Conservation (phyloP, 2,329 filamentous ascomycete genomes). For the Ampelomyces quisqualis region DNA sequence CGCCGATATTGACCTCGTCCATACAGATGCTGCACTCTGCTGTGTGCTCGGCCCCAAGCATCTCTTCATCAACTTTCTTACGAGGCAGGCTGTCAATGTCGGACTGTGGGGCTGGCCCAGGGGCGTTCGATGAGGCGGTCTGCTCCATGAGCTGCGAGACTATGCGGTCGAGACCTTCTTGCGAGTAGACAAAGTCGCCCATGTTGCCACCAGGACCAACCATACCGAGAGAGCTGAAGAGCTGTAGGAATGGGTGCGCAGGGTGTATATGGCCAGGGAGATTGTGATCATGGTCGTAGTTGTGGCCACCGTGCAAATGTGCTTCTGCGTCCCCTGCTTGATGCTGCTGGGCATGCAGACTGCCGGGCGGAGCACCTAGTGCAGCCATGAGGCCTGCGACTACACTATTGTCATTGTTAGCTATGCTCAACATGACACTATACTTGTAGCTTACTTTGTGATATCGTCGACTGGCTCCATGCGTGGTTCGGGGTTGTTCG, state of each 20-base stretch:
- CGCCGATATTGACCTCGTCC: constrained; percentile 72
- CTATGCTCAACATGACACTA: constrained; percentile 1
- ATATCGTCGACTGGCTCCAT: constrained; percentile 52
- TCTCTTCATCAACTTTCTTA: constrained; percentile 66
- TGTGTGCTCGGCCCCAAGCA: constrained; percentile 67
- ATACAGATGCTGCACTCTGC: constrained; percentile 94
- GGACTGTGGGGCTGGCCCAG: constrained; percentile 74
- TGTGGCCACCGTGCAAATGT: constrained; percentile 10
- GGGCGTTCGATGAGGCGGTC: constrained; percentile 72
- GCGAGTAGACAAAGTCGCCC: constrained; percentile 84
- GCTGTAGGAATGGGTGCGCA: constrained; percentile 46
- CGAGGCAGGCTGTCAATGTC: constrained; percentile 74
- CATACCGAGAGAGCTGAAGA: constrained; percentile 44
- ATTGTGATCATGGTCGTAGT: constrained; percentile 6
- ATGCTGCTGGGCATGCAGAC: constrained; percentile 13
- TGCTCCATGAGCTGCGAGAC: constrained; percentile 87
- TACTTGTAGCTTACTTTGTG: constrained; percentile 46
- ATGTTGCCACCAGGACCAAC: constrained; percentile 45
- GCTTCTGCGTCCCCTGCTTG: constrained; percentile 8
- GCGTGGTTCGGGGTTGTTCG: constrained; percentile 52
- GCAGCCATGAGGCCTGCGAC: constrained; percentile 38
- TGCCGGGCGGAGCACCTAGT: constrained; percentile 32
- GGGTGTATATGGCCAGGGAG: constrained; percentile 9
- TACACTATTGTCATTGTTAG: constrained; percentile 29
- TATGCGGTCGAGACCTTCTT: constrained; percentile 87